Evolutionary conservation across 306 rosid genomes (phyloP).

Genomic region (Vicia sativa): DNA sequence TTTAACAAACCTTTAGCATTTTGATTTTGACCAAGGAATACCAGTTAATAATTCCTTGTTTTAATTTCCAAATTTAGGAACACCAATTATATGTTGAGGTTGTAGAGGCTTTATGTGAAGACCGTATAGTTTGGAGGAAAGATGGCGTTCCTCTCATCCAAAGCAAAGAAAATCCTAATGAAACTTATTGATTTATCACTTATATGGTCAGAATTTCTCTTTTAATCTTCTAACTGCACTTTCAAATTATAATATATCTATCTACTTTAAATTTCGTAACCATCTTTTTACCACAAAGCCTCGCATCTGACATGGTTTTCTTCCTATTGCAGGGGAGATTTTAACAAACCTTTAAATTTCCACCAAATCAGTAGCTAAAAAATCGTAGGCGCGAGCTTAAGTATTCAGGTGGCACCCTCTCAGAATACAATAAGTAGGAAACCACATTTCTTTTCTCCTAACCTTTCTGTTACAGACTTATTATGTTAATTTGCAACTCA

Average conservation of each 20-base stretch:
- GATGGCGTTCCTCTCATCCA: slow-evolving; percentile 91
- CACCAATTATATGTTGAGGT: slow-evolving; percentile 73
- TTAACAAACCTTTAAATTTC: not conserved
- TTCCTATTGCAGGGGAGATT: slow-evolving; percentile 35
- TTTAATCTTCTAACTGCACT: slow-evolving; percentile 5
- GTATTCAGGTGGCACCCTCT: not conserved
- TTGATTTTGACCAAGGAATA: not conserved
- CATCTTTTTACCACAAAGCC: slow-evolving; percentile 10
- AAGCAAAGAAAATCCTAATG: slow-evolving; percentile 69
- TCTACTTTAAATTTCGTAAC: slow-evolving; percentile 12
- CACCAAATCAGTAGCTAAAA: slow-evolving; percentile 7
- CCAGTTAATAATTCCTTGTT: not conserved
- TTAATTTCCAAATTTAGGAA: slow-evolving; percentile 54
- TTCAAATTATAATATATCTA: not conserved
- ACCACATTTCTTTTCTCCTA: not conserved
- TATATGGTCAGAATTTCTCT: slow-evolving; percentile 26
- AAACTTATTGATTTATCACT: slow-evolving; percentile 42
- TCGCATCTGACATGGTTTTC: slow-evolving; percentile 16
- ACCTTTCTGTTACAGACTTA: not conserved
- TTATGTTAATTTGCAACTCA: slow-evolving; percentile 8
- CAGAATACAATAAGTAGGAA: slow-evolving; percentile 7
- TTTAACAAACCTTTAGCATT: not conserved
- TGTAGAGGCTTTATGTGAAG: slow-evolving; percentile 78
- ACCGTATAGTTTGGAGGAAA: slow-evolving; percentile 75
- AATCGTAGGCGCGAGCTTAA: not conserved